A percentile compares a stretch with the other conserved stretches of the same genome.
phyloP scores from a whole-genome alignment of 331 rosid species.

The Arachis monticola region DNA sequence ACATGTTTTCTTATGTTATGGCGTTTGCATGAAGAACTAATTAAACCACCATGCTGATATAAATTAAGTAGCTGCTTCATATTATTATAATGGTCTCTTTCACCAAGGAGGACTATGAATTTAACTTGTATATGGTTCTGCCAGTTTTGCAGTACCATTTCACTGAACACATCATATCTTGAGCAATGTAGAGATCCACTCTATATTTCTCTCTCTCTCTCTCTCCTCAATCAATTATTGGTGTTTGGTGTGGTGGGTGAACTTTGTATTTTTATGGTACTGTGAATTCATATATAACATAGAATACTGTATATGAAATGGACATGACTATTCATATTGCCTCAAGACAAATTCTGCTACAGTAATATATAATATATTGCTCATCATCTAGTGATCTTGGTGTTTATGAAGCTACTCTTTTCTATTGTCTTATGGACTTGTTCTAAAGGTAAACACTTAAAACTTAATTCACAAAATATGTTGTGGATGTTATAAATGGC shows the following conservation, averaged over 20 bases:
- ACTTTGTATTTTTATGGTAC: constrained; percentile 32
- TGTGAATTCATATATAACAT: constrained; percentile 5
- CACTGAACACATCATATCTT: not conserved
- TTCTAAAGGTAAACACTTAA: no score
- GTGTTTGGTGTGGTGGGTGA: constrained; percentile 18
- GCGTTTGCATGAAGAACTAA: constrained; percentile 25
- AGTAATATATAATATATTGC: not conserved
- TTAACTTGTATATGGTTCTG: constrained; percentile 8
- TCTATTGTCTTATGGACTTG: no score
- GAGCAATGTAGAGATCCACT: not conserved
- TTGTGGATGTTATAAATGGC: not conserved
- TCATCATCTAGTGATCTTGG: not conserved
- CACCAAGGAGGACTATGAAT: not conserved
- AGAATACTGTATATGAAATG: not conserved
- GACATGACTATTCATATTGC: not conserved
- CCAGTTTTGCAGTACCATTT: no score
- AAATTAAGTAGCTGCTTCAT: not conserved
- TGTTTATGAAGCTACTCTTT: not conserved
- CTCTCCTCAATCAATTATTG: not conserved
- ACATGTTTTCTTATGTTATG: no score
- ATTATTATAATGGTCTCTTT: no score
- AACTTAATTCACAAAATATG: no score
- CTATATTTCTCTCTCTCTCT: constrained; percentile 7
- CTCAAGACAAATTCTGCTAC: constrained; percentile 7
- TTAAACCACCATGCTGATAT: constrained; percentile 4